phyloP scores from a whole-genome alignment of 768 basidiomycete species.

The Xerocomellus dryophilus region DNA sequence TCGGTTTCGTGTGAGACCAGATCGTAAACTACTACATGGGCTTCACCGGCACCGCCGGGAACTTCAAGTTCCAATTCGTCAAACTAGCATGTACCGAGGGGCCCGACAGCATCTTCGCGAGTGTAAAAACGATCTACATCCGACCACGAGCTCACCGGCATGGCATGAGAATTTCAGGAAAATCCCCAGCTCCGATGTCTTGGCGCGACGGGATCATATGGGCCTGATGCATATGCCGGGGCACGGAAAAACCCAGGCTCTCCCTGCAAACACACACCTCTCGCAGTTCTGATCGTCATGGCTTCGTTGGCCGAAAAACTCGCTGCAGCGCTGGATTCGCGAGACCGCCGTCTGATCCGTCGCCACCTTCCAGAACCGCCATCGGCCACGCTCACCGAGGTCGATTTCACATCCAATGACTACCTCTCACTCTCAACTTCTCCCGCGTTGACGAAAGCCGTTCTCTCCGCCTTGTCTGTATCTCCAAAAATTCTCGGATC shows the following conservation, averaged over 20 bases:
- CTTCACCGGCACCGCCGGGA: background rate
- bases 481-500: slow-evolving; percentile 75
- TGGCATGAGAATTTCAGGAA: slow-evolving; percentile 1
- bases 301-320: slow-evolving; percentile 40
- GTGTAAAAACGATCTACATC: too few species aligned
- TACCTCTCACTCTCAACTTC: slow-evolving; percentile 81
- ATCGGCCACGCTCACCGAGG: slow-evolving; percentile 33
- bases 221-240: background rate
- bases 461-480: slow-evolving; percentile 50
- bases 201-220: background rate
- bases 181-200: background rate
- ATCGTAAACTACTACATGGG: too few species aligned
- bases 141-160: too few species aligned
- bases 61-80: too few species aligned
- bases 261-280: background rate
- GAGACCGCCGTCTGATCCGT: slow-evolving; percentile 65
- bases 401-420: slow-evolving; percentile 88
- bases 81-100: background rate
- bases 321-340: slow-evolving; percentile 53
- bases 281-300: slow-evolving; percentile 15
- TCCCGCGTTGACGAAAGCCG: slow-evolving; percentile 48
- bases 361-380: slow-evolving; percentile 61
- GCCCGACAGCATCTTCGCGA: background rate
- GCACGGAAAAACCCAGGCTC: too few species aligned
- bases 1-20: background rate